Conservation (phyloP, 345 rosid species). For the Durio zibethinus region DNA sequence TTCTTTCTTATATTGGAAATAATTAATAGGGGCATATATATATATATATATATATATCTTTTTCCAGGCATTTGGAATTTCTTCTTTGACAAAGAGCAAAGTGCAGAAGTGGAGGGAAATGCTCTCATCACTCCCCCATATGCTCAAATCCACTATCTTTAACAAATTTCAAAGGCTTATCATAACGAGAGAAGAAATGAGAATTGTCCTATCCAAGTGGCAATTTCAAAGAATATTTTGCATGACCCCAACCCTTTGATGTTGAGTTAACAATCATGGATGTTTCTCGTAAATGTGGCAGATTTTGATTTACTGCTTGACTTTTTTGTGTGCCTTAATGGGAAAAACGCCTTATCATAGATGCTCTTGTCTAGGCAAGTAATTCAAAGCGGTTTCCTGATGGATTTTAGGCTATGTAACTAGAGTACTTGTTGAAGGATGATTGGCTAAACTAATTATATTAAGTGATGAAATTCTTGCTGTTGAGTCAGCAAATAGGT, state of each 20-base stretch:
- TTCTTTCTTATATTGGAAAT: background rate
- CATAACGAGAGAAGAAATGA: background rate
- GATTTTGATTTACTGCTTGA: constrained; percentile 13
- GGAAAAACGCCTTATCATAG: background rate
- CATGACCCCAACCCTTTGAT: background rate
- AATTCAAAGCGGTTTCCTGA: background rate
- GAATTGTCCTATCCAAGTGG: background rate
- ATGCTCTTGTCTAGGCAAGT: background rate
- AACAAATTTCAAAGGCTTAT: constrained; percentile 21
- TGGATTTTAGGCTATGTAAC: background rate
- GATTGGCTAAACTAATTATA: background rate
- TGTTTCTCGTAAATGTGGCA: constrained; percentile 5
- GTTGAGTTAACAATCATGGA: constrained; percentile 10
- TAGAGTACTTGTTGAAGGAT: background rate
- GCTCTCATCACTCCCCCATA: background rate
- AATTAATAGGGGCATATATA: background rate
- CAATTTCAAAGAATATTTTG: constrained; percentile 1
- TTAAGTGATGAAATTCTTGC: background rate
- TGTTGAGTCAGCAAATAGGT: no score
- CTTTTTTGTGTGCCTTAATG: background rate
- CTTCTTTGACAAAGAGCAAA: background rate
- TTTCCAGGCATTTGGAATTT: background rate
- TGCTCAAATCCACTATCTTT: constrained; percentile 5
- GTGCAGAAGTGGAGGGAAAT: constrained; percentile 1
- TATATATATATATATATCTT: no score